Evolutionary conservation across 1,284 basidiomycete species (phyloP), one percentile per base, ranked within the genome.

Genomic region (Hemileia vastatrix): DNA sequence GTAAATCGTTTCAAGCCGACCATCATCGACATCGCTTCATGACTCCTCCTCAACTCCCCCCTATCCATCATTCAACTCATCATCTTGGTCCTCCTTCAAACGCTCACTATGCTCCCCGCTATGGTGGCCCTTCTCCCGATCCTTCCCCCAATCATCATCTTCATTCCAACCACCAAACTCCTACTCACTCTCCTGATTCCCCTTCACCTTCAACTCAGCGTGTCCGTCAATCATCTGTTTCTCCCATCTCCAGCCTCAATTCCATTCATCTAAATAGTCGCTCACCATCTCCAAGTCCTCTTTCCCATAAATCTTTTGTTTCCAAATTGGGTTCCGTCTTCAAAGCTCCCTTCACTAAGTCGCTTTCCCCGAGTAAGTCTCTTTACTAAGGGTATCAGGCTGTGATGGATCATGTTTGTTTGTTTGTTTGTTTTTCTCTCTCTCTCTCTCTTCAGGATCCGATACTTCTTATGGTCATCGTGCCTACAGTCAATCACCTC

Each of bases 1-100:
- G 59, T 13, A 43, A 31, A 21, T 54, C 52, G 43, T 62, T 62
- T 32, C 59, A 62, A 27, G 59, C 52, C 1, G 59, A 62, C 9
- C 59, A 62, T 36, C 59, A 62, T 45, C 43, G 59, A 13, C 59
- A 62, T n/a, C 51, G 59, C 27, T 62, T 23, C 44, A 62, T 62
- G 59, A 49, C 2, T 36, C 13, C 53, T 33, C 9, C 44, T 44
- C 45, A 33, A 15, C 11, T n/a, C 9, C 44, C 56, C 49, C 23
- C 19, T 9, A 6, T 23, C 23, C 49, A 51, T 23, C 49, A 51
- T 5, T 21, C 32, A 13, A 19, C 33, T 24, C 58, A 23, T 8
- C 43, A 61, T 43, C 43, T 61, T 8, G 51, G 58, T 11, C 21
- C 58, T n/a, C 58, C 58, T 24, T 19, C 40, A 13, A 61, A 61